Evolutionary conservation across 306 rosid genomes (phyloP).

Genomic region (Trifolium subterraneum): DNA sequence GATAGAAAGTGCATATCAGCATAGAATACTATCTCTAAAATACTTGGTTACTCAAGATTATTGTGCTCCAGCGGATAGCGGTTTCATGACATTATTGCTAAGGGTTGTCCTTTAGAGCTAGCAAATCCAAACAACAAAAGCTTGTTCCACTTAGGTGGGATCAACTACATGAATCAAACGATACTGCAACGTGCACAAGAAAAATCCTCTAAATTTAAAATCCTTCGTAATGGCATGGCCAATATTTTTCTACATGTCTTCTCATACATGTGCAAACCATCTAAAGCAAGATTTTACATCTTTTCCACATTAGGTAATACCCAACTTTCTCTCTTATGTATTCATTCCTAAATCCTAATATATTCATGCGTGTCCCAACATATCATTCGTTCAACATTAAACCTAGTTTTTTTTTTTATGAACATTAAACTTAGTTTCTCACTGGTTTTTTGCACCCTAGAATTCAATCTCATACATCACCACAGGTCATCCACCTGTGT

Average conservation of each 20-base stretch:
- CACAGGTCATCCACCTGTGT: background rate
- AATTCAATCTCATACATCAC: background rate
- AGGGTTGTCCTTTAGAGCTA: background rate
- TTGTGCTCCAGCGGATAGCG: background rate
- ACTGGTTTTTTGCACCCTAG: background rate
- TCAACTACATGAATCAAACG: background rate
- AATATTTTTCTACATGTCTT: background rate
- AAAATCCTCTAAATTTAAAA: too few relatives aligned
- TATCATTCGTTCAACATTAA: background rate
- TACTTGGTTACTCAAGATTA: background rate
- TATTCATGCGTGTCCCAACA: background rate
- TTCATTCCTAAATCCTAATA: background rate
- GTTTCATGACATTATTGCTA: background rate
- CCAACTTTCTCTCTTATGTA: background rate
- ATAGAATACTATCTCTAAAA: background rate
- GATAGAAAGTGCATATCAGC: constrained; percentile 9
- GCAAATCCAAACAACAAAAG: background rate
- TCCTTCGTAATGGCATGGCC: too few relatives aligned
- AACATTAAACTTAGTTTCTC: background rate
- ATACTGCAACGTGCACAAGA: too few relatives aligned
- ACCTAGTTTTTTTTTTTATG: too few relatives aligned
- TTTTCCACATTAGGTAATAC: background rate
- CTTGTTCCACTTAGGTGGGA: background rate
- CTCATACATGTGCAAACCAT: background rate
- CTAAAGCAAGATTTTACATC: background rate